Conservation (phyloP, 768 basidiomycete species). For the Leucocoprinus birnbaumii region DNA sequence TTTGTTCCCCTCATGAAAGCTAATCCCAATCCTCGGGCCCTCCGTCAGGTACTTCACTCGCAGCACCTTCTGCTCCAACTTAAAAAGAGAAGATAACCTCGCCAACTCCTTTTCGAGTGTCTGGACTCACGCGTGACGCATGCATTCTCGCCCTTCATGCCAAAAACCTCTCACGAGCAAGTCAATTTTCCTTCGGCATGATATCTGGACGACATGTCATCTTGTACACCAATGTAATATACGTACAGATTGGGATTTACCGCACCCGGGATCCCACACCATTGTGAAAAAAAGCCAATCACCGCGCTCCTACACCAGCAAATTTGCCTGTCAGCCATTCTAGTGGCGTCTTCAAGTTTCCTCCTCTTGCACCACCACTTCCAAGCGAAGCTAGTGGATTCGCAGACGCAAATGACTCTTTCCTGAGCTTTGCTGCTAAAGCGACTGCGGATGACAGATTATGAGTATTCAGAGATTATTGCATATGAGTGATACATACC, state of each 20-base stretch:
- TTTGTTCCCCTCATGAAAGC: slow-evolving; percentile 2
- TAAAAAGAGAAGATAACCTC: slow-evolving; percentile 13
- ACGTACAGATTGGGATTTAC: background rate
- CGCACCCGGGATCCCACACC: background rate
- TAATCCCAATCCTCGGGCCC: slow-evolving; percentile 6
- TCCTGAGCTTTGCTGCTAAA: slow-evolving; percentile 66
- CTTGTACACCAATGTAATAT: background rate
- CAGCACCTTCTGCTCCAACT: slow-evolving; percentile 28
- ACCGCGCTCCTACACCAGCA: slow-evolving; percentile 53
- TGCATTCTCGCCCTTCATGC: background rate
- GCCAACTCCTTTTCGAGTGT: background rate
- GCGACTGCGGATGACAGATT: slow-evolving; percentile 45
- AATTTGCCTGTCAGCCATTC: slow-evolving; percentile 79
- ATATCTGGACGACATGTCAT: background rate
- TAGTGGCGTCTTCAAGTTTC: slow-evolving; percentile 65
- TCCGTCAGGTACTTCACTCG: slow-evolving; percentile 36
- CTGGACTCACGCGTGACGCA: background rate
- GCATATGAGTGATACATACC: slow-evolving; percentile 41
- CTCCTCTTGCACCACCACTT: slow-evolving; percentile 55
- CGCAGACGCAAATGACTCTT: slow-evolving; percentile 76
- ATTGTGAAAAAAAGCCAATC: background rate
- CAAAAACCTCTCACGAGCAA: background rate
- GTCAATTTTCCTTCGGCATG: too few relatives aligned
- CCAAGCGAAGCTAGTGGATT: slow-evolving; percentile 78
- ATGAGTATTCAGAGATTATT: slow-evolving; percentile 6